Base-by-base conservation (phyloP, 2,329 filamentous ascomycete genomes). In the Myriosclerotinia scirpicola region DNA sequence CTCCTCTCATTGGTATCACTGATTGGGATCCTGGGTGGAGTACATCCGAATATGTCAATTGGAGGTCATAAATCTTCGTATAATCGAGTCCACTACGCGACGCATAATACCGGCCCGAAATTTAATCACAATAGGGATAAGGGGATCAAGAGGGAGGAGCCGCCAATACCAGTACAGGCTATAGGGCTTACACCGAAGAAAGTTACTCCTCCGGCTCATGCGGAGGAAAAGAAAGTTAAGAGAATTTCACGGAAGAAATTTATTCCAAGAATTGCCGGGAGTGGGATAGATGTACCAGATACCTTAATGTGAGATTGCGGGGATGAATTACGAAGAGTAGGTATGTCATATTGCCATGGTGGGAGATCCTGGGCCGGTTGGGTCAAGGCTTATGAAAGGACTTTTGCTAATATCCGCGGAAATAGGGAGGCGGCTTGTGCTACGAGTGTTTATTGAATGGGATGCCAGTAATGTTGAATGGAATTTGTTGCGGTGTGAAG, bases 91-190 rank as follows among this genome's bases (percentile, higher is more conserved):
- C 42, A 60, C 38, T 60, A 60, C n/a, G 56, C 17, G 14, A 60
- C 56, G 20, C 56, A 60, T 5, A 60, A 60, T 12, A 60, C 15
- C 7, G 56, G 56, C 9, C 56, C 42, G n/a, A 60, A 60, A 20
- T 60, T 60, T 22, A 17, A 60, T 60, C 56, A 60, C 2, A 60
- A 60, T 48, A 48, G 56, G 20, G 56, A 60, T 15, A 48, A 60
- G 14, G 44, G 30, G 12, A 42, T 38, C 26, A 48, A 60, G 44
- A 36, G 56, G 20, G 56, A 48, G 14, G 56, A 60, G 44, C 44
- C 44, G 22, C 56, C 56, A 26, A 60, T 60, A 60, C 56, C 56
- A 9, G 56, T 38, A 26, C 42, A n/a, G 30, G 56, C 30, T 5
- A 42, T 58, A 58, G 38, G 54, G 30, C 22, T 44, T 14, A 44